Base-by-base conservation (phyloP, 352 stramenopile genomes). In the Phytophthora idaei region DNA sequence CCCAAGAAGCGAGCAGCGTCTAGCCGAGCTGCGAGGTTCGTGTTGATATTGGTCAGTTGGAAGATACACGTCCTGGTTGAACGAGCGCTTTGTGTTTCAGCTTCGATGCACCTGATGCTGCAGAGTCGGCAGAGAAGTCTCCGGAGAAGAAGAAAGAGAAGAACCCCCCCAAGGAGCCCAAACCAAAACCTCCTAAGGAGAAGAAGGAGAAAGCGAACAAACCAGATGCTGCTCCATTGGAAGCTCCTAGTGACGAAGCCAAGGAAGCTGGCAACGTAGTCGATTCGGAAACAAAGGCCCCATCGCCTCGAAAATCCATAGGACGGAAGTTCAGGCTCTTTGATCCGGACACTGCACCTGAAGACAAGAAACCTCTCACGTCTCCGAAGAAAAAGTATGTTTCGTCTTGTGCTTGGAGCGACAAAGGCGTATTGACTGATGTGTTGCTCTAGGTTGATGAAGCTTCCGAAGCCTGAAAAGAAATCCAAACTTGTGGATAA, bases 151-250 rank as follows among this genome's bases (percentile, higher is more conserved):
- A 57, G 25, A 66, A 62, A n/a, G 39, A 62, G 15, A 62, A 57
- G 46, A 63, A 60, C 17, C 3, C 41, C 15, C 45, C 27, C 4
- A 42, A 42, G 3, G 62, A 72, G 25, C 27, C 46, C 0, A 60
- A 68, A 12, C 25, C 46, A 2, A 60, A 68, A 12, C 25, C 47
- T 57, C 21, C 28, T 4, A 71, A 69, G 36, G 45, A 56, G 15
- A 67, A 62, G 34, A 67, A 78, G 46, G 61, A 61, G 5, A 73
- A 67, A 54, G n/a, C 25, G 9, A 71, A 72, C 48, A 69, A 67
- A 32, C 37, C 57, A 15, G 44, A 53, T 12, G 14, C 32, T 9
- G 58, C 58, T 7, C 1, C 29, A 3, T 29, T 67, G 28, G 49
- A 44, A 42, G 27, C 55, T 46, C 25, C 28, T 9, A 41, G 11